Conservation (phyloP, 768 basidiomycete species). For the Agaricus sinodeliciosus region DNA sequence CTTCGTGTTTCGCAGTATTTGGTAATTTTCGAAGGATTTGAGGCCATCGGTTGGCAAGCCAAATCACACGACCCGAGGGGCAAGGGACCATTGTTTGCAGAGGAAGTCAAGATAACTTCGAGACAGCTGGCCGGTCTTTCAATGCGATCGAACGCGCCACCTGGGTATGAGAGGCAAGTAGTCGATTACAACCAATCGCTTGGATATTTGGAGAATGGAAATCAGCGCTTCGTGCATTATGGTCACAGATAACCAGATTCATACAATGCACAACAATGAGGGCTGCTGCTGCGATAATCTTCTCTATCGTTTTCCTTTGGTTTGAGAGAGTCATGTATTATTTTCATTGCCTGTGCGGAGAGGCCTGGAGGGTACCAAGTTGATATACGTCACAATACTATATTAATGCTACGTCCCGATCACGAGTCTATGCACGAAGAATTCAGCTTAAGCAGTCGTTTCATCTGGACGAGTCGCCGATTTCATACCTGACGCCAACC, state of each 20-base stretch:
- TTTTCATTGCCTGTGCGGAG: too few relatives aligned
- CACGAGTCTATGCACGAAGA: too few relatives aligned
- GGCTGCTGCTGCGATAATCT: neutral
- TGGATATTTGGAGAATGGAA: conserved; percentile 8
- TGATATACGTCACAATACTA: too few relatives aligned
- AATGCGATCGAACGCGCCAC: conserved; percentile 7
- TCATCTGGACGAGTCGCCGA: conserved; percentile 27
- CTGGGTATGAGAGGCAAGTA: conserved; percentile 6
- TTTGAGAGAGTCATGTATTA: too few relatives aligned
- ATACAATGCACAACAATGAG: too few relatives aligned
- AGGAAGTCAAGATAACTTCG: conserved; percentile 1
- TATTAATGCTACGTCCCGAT: too few relatives aligned
- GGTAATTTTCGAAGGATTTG: conserved; percentile 1
- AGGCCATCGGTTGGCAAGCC: neutral
- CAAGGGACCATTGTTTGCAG: neutral
- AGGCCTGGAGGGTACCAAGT: too few relatives aligned
- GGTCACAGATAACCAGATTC: neutral
- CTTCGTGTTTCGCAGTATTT: neutral
- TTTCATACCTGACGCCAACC: conserved; percentile 34
- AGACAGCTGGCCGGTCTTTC: conserved; percentile 6
- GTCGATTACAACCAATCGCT: conserved; percentile 5
- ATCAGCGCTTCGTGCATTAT: conserved; percentile 9
- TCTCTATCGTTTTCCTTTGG: too few relatives aligned
- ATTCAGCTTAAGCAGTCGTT: conserved; percentile 1
- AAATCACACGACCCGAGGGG: neutral